Evolutionary conservation across 2,329 filamentous ascomycete species (phyloP), one percentile per base, ranked within the genome.

Genomic region (Pseudovirgaria hyperparasitica): DNA sequence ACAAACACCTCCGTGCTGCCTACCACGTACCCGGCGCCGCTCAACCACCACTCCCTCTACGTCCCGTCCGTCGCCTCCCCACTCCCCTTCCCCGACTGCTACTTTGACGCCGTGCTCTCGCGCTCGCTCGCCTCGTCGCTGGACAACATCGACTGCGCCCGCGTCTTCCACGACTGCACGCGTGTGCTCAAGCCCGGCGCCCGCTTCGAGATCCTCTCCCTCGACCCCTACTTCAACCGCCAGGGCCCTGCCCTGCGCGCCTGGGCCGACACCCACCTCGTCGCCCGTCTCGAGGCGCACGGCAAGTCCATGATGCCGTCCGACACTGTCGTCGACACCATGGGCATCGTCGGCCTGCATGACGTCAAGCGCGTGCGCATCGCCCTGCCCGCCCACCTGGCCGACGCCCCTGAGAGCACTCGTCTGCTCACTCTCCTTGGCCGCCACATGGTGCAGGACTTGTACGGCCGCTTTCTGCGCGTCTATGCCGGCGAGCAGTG

Each of bases 11-110:
- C 28, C 17, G 36, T 13, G 20, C 31, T 30, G n/a, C 39, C 33
- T n/a, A 38, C 41, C 16, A 34, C 40, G 7, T 38, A 44, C 15
- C 40, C 42, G 15, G 40, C 41, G n/a, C 42, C 42, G 3, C 24
- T 44, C 9, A 45, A 45, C 22, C 42, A 45, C 19, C 42, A 45
- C 30, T 44, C 37, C 7, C 37, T 45, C 5, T 45, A 43, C 19
- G 32, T 41, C 5, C 40, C 41, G 4, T 43, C 42, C 5, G 28
- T 39, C 19, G 32, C 19, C 37, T 12, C 40, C 3, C 30, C 41
- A 5, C 36, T 38, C 23, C 42, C 42, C 7, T 45, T 45, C 19
- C 41, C 42, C 4, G 37, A 45, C 22, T 31, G 32, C 12, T 45
- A 44, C 26, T 45, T 45, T 18, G 41, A 45, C 12, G 39, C 38